Percentiles rank a stretch among this genome's conserved stretches.
These are phyloP conservation scores for Zasmidium angulare DNA, from an alignment of 2,329 filamentous ascomycete species.

Conservation along the genomic window DNA sequence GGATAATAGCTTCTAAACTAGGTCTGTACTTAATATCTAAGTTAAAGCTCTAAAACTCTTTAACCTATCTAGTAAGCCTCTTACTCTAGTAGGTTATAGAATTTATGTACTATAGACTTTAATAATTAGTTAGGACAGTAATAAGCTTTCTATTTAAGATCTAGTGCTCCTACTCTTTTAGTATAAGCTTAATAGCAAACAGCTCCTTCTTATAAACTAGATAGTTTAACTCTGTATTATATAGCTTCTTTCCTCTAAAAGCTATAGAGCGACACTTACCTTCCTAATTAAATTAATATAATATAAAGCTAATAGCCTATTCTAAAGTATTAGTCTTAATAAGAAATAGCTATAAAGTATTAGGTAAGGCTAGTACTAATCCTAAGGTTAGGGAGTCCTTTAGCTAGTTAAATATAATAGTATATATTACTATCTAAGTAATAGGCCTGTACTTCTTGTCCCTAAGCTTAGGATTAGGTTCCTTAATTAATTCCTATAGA, in stretches of 20 bases:
- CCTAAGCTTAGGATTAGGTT: neutral
- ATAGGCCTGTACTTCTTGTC: neutral
- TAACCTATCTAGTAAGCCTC: neutral
- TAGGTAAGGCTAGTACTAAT: neutral
- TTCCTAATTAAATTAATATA: neutral
- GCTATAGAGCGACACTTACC: neutral
- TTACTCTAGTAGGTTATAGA: neutral
- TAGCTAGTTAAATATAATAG: neutral
- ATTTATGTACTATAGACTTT: slow-evolving; percentile 4
- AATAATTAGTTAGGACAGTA: neutral
- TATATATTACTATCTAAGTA: neutral
- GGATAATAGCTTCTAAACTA: neutral
- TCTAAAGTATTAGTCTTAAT: neutral
- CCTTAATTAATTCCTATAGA: neutral
- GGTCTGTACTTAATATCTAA: neutral
- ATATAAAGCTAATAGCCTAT: neutral
- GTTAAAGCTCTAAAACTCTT: neutral
- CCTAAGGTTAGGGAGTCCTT: neutral
- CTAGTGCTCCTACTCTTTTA: neutral
- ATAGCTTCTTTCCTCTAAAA: slow-evolving; percentile 1
- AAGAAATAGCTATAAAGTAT: neutral
- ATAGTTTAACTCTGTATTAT: neutral
- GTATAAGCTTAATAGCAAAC: neutral
- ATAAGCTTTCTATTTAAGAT: neutral
- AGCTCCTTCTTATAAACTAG: slow-evolving; percentile 4